Evolutionary conservation across 352 stramenopile genomes (phyloP), one percentile per base, ranked within the genome.

Genomic region (Globisporangium sylvaticum): DNA sequence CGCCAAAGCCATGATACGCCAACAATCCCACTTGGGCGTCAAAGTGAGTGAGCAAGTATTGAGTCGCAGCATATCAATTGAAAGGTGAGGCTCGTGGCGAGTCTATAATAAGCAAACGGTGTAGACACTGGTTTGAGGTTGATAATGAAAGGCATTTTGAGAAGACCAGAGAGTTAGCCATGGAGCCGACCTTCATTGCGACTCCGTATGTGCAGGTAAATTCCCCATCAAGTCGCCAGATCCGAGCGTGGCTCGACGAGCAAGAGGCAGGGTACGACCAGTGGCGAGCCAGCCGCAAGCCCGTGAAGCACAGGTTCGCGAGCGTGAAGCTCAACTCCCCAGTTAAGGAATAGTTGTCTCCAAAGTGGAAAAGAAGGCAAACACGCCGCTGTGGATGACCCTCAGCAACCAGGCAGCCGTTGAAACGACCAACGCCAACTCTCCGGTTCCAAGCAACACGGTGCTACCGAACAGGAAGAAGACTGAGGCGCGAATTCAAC

Each of bases 101-200:
- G 29, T 65, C 44, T 57, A 65, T 46, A 65, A 65, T 65, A 65
- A 57, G 59, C 57, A 46, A 39, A 8, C 14, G 31, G 37, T 29
- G 6, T 42, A 20, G 58, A 34, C 32, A 37, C 58, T 44, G 42
- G 56, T 2, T 24, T 65, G 27, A 70, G 50, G 3, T 37, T 73
- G 37, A 59, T 75, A 39, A 48, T 77, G 42, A 60, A 46, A 48
- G 55, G 29, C 55, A 61, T 61, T 61, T 48, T 31, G 55, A 32
- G 53, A 22, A 29, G 73, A 6, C 42, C 50, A 63, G 14, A 61
- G 37, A 58, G 20, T 37, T 31, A 32, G 42, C 20, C 20, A 89
- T 90, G 82, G 78, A 89, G 57, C 73, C 78, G 25, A 76, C 75
- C n/a, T 84, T 90, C 44, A 58, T 88, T 12, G 68, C 68, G 29